Evolutionary conservation across 78 protist genomes (phyloP), one percentile per base, ranked within the genome.

Genomic region (slime mould (Dictyostelium discoideum)): DNA sequence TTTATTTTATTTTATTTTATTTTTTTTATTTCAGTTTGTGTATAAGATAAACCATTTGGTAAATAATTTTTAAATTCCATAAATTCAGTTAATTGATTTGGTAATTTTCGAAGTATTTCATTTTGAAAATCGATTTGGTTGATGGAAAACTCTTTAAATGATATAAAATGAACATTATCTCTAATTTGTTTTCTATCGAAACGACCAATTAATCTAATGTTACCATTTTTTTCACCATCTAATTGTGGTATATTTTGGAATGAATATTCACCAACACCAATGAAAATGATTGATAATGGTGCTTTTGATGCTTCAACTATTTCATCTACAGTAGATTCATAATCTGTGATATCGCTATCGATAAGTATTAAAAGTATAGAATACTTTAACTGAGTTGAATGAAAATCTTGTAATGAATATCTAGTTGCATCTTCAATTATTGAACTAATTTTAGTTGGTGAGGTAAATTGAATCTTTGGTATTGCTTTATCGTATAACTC

Each of bases 121-220:
- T 48, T 60, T 37, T 96, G 95, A 16, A 96, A 26, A 24, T 40
- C 60, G 0, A 5, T 11, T 18, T n/a, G 32, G 16, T 50, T 5
- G 2, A 3, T 16, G 11, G 69, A 57, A 76, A 29, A 46, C 4
- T 93, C 85, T 13, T 40, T 29, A 82, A 97, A 90, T 42, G 98
- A 97, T 14, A 98, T 98, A 80, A 97, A 93, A 85, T 97, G 98
- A n/a, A 97, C 24, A n/a, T 97, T 90, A 81, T 97, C 98, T 22
- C 98, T 39, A 16, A 54, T 16, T 54, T 54, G 65, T 54, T 54
- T 54, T n/a, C 80, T 24, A 67, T 80, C 85, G 14, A 22, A 9
- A 3, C 14, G 74, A 16, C 22, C 78, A 18, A 14, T 7, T 3
- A 29, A 22, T 16, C 20, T 44, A 8, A 40, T 5, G 6, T 44